Percentiles rank a stretch among this genome's conserved stretches.
phyloP scores from a whole-genome alignment of 164 flowering plant genomes.

The Liquidambar formosana region DNA sequence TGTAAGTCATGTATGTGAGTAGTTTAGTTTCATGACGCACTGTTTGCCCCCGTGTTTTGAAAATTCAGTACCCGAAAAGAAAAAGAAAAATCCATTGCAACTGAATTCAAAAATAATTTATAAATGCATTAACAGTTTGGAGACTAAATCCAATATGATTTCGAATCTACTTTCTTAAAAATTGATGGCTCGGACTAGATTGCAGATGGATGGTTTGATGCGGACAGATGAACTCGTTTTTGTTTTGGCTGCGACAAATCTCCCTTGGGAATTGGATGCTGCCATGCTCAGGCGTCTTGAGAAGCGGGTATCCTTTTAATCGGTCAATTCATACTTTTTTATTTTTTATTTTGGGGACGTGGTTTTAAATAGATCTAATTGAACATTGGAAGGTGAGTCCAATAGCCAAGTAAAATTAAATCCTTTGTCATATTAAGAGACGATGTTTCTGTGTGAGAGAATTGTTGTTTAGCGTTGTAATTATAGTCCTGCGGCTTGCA shows the following conservation, averaged over 20 bases:
- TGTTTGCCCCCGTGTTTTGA: neutral
- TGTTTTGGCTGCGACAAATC: slow-evolving; percentile 98
- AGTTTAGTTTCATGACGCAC: neutral
- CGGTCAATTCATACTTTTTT: too few relatives aligned
- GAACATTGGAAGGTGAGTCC: neutral
- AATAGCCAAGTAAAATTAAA: neutral
- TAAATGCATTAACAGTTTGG: neutral
- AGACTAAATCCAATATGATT: neutral
- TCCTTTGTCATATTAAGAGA: neutral
- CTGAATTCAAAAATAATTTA: too few relatives aligned
- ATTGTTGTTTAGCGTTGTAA: too few relatives aligned
- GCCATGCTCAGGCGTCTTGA: slow-evolving; percentile 99
- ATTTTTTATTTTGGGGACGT: too few relatives aligned
- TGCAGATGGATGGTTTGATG: slow-evolving; percentile 99
- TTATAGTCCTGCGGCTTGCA: too few relatives aligned
- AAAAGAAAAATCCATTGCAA: neutral
- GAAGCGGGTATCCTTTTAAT: slow-evolving; percentile 79
- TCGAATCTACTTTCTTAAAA: slow-evolving; percentile 2
- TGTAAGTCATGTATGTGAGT: neutral
- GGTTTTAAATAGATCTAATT: neutral
- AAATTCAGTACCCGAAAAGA: neutral
- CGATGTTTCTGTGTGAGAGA: too few relatives aligned
- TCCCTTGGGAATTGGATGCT: slow-evolving; percentile 98
- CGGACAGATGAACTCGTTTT: slow-evolving; percentile 88
- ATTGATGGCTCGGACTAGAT: slow-evolving; percentile 35